A percentile compares a stretch with the other conserved stretches of the same genome.
phyloP scores from a whole-genome alignment of 192 early-diverging fungal genomes.

The Backusella liffmaniae region DNA sequence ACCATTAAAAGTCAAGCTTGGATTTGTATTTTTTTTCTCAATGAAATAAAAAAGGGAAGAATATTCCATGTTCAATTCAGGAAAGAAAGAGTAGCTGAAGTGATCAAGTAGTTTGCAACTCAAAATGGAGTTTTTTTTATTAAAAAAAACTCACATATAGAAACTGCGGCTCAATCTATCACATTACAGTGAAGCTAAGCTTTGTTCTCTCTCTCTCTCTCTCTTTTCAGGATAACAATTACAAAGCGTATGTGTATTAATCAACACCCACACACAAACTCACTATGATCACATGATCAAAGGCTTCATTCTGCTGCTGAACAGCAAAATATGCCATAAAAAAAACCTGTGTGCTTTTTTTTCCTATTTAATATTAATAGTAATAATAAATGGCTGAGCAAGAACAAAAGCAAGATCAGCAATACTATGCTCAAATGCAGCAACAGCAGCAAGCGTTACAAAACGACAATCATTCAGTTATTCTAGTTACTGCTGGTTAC shows the following conservation, averaged over 20 bases:
- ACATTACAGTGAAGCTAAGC: background rate
- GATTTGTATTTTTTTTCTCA: background rate
- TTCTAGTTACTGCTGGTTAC: slow-evolving; percentile 75
- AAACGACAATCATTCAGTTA: slow-evolving; percentile 54
- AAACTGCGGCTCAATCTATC: background rate
- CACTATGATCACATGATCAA: no score
- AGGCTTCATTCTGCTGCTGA: no score
- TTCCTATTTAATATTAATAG: no score
- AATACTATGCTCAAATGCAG: slow-evolving; percentile 37
- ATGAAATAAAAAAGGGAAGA: background rate
- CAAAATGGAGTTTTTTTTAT: background rate
- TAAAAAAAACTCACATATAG: background rate
- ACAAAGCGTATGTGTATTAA: no score
- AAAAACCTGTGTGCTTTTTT: no score
- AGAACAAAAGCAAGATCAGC: slow-evolving; percentile 12
- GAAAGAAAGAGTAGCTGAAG: background rate
- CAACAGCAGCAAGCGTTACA: slow-evolving; percentile 41
- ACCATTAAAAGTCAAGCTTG: background rate
- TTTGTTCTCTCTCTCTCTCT: no score
- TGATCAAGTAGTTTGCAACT: no score
- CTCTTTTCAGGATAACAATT: no score
- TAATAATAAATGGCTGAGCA: background rate
- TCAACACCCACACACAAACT: no score
- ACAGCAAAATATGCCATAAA: no score
- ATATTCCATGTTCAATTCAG: no score